phyloP scores from a whole-genome alignment of 2,329 filamentous ascomycete genomes.

The Acephala macrosclerotiorum region DNA sequence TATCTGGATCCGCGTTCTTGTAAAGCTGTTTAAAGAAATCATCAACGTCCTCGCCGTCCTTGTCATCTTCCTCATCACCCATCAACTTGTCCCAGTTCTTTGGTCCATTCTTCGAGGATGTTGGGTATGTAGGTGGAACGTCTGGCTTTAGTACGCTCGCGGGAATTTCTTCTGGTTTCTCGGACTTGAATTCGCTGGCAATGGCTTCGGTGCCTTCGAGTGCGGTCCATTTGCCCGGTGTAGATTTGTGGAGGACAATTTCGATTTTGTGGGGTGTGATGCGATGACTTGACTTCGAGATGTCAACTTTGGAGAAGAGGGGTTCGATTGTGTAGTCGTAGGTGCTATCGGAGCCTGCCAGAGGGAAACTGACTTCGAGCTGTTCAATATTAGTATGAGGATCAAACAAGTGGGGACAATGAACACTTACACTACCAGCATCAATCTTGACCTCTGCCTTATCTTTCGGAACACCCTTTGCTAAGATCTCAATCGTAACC shows the following conservation, averaged over 20 bases:
- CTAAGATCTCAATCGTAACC: slow-evolving; percentile 70
- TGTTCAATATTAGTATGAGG: slow-evolving; percentile 41
- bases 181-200: slow-evolving; percentile 1
- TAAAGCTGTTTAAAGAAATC: slow-evolving; percentile 92
- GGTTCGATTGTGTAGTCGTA: slow-evolving; percentile 71
- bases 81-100: slow-evolving; percentile 93
- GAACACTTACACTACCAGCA: slow-evolving; percentile 33
- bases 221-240: slow-evolving; percentile 52
- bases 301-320: slow-evolving; percentile 71
- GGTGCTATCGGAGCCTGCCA: slow-evolving; percentile 53
- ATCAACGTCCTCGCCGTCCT: slow-evolving; percentile 68
- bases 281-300: slow-evolving; percentile 63
- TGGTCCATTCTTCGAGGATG: slow-evolving; percentile 81
- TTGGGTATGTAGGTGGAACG: slow-evolving; percentile 76
- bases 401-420: slow-evolving; percentile 17
- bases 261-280: slow-evolving; percentile 84
- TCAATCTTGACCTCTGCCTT: slow-evolving; percentile 55
- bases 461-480: slow-evolving; percentile 68
- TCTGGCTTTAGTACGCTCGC: slow-evolving; percentile 28
- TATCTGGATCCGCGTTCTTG: slow-evolving; percentile 77
- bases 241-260: slow-evolving; percentile 73
- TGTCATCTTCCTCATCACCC: slow-evolving; percentile 59
- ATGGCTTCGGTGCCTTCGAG: slow-evolving; percentile 39
- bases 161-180: slow-evolving; percentile 29
- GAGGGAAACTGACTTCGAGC: slow-evolving; percentile 65